phyloP scores from a whole-genome alignment of 106 monocot genomes.

The Posidonia australis region DNA sequence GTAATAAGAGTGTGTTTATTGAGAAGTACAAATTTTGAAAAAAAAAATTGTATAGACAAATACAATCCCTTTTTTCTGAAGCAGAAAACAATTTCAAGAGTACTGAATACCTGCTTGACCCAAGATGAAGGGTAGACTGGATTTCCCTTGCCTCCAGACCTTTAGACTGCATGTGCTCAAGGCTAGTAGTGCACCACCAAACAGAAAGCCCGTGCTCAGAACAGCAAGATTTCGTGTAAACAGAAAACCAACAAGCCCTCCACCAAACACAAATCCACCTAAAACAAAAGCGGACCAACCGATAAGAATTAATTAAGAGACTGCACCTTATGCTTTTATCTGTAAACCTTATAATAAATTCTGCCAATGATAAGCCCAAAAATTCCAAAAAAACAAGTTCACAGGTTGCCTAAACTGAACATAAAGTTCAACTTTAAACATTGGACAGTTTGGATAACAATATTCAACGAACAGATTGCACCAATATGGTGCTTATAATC shows the following conservation, averaged over 20 bases:
- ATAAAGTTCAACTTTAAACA: too few species aligned
- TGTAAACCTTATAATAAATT: neutral
- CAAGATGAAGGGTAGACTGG: slow-evolving; percentile 48
- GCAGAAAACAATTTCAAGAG: neutral
- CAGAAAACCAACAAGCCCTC: slow-evolving; percentile 44
- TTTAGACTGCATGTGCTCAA: slow-evolving; percentile 43
- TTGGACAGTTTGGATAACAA: too few species aligned
- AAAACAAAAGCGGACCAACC: neutral
- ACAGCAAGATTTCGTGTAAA: slow-evolving; percentile 37
- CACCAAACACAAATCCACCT: slow-evolving; percentile 49
- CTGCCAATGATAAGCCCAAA: too few species aligned
- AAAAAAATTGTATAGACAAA: too few species aligned
- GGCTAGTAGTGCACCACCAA: slow-evolving; percentile 38
- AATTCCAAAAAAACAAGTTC: too few species aligned
- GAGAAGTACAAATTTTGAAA: too few species aligned
- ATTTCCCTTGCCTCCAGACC: slow-evolving; percentile 48
- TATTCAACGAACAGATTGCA: too few species aligned
- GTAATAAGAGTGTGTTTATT: too few species aligned
- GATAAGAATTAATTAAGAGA: neutral
- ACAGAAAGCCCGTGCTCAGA: slow-evolving; percentile 29
- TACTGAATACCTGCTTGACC: slow-evolving; percentile 46
- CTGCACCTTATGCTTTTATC: neutral
- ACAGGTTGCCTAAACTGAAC: too few species aligned
- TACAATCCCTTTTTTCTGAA: too few species aligned
- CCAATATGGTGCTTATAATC: too few species aligned